Conservation (phyloP, 805 yeast species). For the Wickerhamomyces chambardii region DNA sequence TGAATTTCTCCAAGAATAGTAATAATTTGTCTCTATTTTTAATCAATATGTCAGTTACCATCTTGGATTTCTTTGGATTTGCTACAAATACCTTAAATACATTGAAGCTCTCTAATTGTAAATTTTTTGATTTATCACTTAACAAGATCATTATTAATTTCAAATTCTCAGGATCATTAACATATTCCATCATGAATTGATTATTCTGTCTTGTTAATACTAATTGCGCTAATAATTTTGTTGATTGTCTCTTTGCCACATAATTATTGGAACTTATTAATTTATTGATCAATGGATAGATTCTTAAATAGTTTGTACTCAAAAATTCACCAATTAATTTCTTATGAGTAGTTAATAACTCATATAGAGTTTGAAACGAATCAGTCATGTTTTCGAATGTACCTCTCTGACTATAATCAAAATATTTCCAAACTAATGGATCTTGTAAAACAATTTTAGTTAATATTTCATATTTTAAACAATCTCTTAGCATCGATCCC, state of each 20-base stretch:
- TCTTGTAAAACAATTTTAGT: conserved; percentile 50
- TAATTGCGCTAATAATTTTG: conserved; percentile 64
- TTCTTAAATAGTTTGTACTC: conserved; percentile 39
- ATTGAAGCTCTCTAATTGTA: conserved; percentile 87
- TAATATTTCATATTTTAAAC: conserved; percentile 69
- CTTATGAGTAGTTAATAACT: conserved; percentile 61
- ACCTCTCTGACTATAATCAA: conserved; percentile 64
- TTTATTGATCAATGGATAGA: conserved; percentile 55
- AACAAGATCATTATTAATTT: conserved; percentile 80
- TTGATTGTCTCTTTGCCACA: conserved; percentile 87
- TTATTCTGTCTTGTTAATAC: conserved; percentile 67
- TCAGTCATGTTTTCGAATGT: conserved; percentile 90
- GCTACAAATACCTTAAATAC: conserved; percentile 95
- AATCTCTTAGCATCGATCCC: conserved; percentile 78
- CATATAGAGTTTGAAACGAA: conserved; percentile 70
- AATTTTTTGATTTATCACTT: conserved; percentile 82
- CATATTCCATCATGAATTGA: conserved; percentile 64
- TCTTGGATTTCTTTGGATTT: conserved; percentile 82
- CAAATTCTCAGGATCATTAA: conserved; percentile 72
- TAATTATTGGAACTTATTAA: conserved; percentile 73
- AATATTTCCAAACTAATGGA: conserved; percentile 71
- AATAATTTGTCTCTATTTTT: conserved; percentile 78
- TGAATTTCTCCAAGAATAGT: conserved; percentile 58
- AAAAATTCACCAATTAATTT: conserved; percentile 49
- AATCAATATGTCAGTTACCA: conserved; percentile 69